These are phyloP conservation scores for Letharia columbiana DNA, from an alignment of 495 filamentous ascomycete species.

Conservation along the genomic window DNA sequence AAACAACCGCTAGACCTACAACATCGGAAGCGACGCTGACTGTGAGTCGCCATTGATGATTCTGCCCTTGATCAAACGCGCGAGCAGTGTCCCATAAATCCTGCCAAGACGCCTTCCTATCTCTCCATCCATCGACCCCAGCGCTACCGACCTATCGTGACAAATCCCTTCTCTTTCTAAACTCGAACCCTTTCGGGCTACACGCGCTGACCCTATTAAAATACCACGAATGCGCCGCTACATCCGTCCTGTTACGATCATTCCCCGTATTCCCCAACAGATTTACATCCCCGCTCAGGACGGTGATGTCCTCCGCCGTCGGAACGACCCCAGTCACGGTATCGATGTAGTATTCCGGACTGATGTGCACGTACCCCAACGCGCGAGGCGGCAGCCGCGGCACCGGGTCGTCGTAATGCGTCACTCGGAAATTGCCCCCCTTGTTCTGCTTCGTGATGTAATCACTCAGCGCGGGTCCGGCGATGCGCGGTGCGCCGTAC, in stretches of 20 bases:
- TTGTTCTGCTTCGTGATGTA: conserved; percentile 44
- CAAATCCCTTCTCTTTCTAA: background rate
- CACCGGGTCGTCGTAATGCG: conserved; percentile 59
- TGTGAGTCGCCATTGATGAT: too few relatives aligned
- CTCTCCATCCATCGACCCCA: too few relatives aligned
- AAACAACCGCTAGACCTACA: too few relatives aligned
- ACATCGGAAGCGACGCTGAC: too few relatives aligned
- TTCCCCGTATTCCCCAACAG: conserved; percentile 38
- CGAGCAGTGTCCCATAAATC: too few relatives aligned
- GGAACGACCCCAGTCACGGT: conserved; percentile 33
- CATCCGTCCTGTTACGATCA: conserved; percentile 21
- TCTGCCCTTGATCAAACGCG: too few relatives aligned
- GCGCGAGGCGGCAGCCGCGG: conserved; percentile 51
- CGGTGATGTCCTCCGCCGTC: conserved; percentile 36
- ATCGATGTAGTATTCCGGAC: conserved; percentile 60
- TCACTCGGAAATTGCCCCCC: conserved; percentile 53
- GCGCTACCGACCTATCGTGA: background rate
- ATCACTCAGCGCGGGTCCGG: conserved; percentile 45
- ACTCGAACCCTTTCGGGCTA: conserved; percentile 15
- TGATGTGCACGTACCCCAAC: conserved; percentile 51
- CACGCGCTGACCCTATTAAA: conserved; percentile 30
- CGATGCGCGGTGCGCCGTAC: conserved; percentile 61
- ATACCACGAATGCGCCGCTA: conserved; percentile 40
- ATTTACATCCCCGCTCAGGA: conserved; percentile 33
- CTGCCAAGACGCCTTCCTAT: too few relatives aligned